A percentile compares a stretch with the other conserved stretches of the same genome.
Evolutionary conservation across 192 early-diverging fungal genomes (phyloP).

Genomic region (Gigaspora rosea): DNA sequence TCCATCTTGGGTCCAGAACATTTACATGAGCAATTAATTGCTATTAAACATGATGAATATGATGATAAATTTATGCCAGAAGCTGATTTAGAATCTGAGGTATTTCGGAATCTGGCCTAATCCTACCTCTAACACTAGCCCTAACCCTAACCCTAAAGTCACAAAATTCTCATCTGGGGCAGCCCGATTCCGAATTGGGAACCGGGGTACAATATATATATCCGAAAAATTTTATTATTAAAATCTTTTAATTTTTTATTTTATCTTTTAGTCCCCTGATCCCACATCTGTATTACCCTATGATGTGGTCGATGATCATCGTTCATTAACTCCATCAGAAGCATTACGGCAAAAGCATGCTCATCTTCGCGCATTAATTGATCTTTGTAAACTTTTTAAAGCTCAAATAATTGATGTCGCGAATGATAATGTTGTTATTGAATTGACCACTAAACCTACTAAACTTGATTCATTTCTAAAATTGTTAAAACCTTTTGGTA

Average conservation of each 20-base stretch:
- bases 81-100: conserved; percentile 18
- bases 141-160: too few species aligned
- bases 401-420: conserved; percentile 89
- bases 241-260: not conserved
- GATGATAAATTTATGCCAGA: conserved; percentile 41
- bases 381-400: conserved; percentile 82
- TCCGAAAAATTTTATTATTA: not conserved
- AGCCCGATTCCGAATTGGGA: too few species aligned
- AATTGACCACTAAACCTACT: conserved; percentile 84
- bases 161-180: too few species aligned
- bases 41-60: conserved; percentile 39
- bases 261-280: conserved; percentile 15
- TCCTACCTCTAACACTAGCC: too few species aligned
- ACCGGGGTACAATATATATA: too few species aligned
- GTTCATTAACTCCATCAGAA: conserved; percentile 46
- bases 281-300: not conserved
- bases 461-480: conserved; percentile 91
- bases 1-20: conserved; percentile 74
- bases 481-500: conserved; percentile 91
- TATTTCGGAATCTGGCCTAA: too few species aligned
- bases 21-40: conserved; percentile 55
- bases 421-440: conserved; percentile 79
- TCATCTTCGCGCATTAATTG: conserved; percentile 77
- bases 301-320: conserved; percentile 32
- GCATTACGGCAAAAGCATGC: conserved; percentile 54